Percentiles rank a stretch among this genome's conserved stretches.
These are phyloP conservation scores for Xerocomellus dryophilus DNA, from an alignment of 768 basidiomycete genomes.

Conservation along the genomic window DNA sequence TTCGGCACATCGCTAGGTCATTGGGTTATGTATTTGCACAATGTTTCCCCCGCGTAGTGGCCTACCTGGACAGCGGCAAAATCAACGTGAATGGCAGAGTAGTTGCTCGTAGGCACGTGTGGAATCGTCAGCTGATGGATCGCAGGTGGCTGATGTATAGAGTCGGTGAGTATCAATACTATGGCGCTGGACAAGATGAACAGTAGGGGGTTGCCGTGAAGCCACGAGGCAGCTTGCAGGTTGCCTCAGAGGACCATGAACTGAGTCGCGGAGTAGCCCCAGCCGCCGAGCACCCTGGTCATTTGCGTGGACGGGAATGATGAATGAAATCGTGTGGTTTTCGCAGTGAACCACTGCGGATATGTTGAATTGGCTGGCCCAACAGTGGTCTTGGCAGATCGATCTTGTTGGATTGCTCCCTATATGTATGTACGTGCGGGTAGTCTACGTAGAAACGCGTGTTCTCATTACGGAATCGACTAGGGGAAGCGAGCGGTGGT, in stretches of 20 bases:
- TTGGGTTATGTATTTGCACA: constrained; percentile 86
- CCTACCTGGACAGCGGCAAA: too few species aligned
- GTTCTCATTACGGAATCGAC: constrained; percentile 12
- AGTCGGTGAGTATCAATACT: constrained; percentile 44
- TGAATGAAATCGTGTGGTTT: not conserved
- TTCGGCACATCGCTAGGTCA: constrained; percentile 49
- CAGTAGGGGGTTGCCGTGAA: constrained; percentile 61
- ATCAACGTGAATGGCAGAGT: constrained; percentile 59
- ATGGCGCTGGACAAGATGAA: too few species aligned
- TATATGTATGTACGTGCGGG: too few species aligned
- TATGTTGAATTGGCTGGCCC: not conserved
- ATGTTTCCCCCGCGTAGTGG: too few species aligned
- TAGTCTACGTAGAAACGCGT: not conserved
- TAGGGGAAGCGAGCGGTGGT: constrained; percentile 6
- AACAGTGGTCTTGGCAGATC: not conserved
- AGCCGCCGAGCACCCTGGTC: too few species aligned
- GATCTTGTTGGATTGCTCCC: not conserved
- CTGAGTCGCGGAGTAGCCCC: not conserved
- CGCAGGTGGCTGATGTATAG: constrained; percentile 49
- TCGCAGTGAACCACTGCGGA: too few species aligned
- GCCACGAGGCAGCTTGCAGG: constrained; percentile 33
- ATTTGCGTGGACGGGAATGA: not conserved
- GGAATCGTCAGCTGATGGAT: not conserved
- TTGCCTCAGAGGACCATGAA: not conserved
- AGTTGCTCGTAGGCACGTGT: not conserved